Conservation (phyloP, 2,329 filamentous ascomycete genomes). For the Raffaelea arxii region DNA sequence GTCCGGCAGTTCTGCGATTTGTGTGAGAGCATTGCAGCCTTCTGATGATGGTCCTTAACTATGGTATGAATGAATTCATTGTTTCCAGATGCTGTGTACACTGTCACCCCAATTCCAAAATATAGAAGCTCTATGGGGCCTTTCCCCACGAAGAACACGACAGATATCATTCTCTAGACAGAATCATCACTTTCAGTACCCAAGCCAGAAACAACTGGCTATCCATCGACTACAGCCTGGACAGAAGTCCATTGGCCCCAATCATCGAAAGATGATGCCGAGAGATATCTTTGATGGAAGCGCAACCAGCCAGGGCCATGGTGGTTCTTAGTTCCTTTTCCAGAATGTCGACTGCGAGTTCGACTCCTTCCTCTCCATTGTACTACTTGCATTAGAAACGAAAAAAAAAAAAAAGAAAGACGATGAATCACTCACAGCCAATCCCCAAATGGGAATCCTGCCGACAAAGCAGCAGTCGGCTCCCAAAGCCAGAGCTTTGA, state of each 20-base stretch:
- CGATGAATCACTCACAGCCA: constrained; percentile 12
- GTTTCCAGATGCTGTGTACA: too few relatives aligned
- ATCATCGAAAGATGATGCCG: background rate
- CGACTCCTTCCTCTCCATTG: constrained; percentile 1
- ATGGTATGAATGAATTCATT: too few relatives aligned
- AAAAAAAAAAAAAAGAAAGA: background rate
- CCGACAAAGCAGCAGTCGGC: constrained; percentile 40
- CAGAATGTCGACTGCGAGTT: background rate
- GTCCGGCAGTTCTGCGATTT: too few relatives aligned
- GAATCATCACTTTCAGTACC: too few relatives aligned
- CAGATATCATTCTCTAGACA: too few relatives aligned
- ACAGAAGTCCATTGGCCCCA: background rate
- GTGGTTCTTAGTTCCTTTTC: background rate
- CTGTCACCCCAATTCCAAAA: too few relatives aligned
- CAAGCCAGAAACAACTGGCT: too few relatives aligned
- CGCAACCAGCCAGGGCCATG: constrained; percentile 1
- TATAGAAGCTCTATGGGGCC: too few relatives aligned
- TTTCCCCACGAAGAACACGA: too few relatives aligned
- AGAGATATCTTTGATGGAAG: background rate
- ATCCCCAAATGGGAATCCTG: constrained; percentile 36
- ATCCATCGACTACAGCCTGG: background rate
- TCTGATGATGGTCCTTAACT: too few relatives aligned
- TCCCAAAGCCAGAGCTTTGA: constrained; percentile 44
- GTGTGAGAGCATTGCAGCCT: too few relatives aligned
- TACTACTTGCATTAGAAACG: background rate